Percentiles rank a stretch among this genome's conserved stretches.
Evolutionary conservation across 2,329 filamentous ascomycete genomes (phyloP).

Genomic region (Ophiostoma piceae): DNA sequence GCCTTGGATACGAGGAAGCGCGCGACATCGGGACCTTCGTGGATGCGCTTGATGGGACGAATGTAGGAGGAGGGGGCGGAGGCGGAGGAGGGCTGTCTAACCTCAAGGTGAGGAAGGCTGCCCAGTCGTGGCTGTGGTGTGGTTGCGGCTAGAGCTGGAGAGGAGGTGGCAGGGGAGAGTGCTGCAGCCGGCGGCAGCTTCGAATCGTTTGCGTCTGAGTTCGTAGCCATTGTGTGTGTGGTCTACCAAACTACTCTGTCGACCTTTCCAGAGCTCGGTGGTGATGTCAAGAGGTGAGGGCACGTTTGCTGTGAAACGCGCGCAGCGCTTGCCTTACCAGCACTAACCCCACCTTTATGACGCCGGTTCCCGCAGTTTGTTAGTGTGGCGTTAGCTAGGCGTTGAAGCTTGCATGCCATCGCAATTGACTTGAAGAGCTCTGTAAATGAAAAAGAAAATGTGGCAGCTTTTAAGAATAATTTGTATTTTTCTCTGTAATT

Average conservation of each 20-base stretch:
- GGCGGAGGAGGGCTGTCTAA: not conserved
- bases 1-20: constrained; percentile 75
- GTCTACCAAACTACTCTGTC: not conserved
- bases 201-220: not conserved
- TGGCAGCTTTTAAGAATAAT: not conserved
- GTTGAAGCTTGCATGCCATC: not conserved
- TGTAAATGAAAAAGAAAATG: not conserved
- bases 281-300: constrained; percentile 1
- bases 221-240: not conserved
- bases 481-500: not conserved
- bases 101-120: not conserved
- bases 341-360: constrained; percentile 13
- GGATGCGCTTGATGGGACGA: constrained; percentile 69
- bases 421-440: not conserved
- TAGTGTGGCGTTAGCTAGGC: not conserved
- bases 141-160: not conserved
- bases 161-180: not conserved
- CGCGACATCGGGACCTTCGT: constrained; percentile 75
- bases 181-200: not conserved
- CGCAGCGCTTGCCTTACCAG: not conserved
- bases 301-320: not conserved
- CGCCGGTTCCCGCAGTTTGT: constrained; percentile 6
- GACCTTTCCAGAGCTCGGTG: not conserved
- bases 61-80: constrained; percentile 58
- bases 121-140: not conserved